Evolutionary conservation across 2,329 filamentous ascomycete genomes (phyloP), one percentile per base, ranked within the genome.

Genomic region (Trematosphaeria pertusa): DNA sequence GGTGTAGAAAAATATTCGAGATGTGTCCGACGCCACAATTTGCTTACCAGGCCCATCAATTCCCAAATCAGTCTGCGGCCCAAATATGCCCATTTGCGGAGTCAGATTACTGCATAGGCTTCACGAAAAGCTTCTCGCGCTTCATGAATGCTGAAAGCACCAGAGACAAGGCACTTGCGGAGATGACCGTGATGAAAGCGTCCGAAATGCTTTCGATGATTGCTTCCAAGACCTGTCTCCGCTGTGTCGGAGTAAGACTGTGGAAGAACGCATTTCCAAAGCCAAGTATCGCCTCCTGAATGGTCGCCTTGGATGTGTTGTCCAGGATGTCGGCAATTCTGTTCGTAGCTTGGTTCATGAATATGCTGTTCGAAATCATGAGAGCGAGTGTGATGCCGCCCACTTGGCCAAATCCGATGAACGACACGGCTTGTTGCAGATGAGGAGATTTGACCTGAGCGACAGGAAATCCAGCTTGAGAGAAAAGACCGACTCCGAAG

Each of bases 401-500:
- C 12, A 37, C 5, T n/a, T 37, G 35, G 11, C 35, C 35, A 6
- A 21, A 22, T 2, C 17, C 35, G 3, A 37, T 22, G 12, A 37
- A 37, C 3, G 17, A 9, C 8, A 37, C 35, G 3, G 15, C 9
- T 19, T 7, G 3, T 4, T 37, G 9, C 12, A 5, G 15, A 5
- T 10, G 17, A 28, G 24, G 24, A 28, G 12, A 7, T 28, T 28
- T 37, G 3, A 24, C 17, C 34, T 46, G 34, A 14, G 24, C 43
- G 3, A 46, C 30, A 6, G 43, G 11, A 39, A 39, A 46, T 4
- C 35, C 26, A 7, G 36, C 36, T 8, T 24, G 22, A 3, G 37
- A 21, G 22, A 28, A 43, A 2, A 37, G 4, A 5, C 54, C 54
- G 20, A 12, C 15, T 4, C 54, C 54, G 15, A 50, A 5, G 3